phyloP scores from a whole-genome alignment of 225 moss, liverwort and hornwort genomes.

The Marchantia paleacea region DNA sequence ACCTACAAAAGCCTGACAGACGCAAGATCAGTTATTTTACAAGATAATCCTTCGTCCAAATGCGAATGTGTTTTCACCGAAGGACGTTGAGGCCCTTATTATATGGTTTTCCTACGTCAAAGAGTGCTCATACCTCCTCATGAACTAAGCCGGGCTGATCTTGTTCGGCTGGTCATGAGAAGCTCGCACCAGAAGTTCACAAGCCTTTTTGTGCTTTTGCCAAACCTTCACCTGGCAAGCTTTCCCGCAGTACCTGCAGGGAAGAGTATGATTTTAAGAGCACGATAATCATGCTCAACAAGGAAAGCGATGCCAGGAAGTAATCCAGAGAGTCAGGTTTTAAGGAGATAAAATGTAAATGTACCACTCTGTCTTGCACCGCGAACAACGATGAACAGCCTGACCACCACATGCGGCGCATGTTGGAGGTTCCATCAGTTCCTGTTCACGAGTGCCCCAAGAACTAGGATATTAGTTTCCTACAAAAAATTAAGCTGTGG shows the following conservation, averaged over 20 bases:
- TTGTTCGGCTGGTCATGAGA: neutral
- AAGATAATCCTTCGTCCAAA: no score
- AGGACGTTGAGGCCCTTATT: no score
- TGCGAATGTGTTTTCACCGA: no score
- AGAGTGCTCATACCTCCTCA: no score
- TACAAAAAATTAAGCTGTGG: no score
- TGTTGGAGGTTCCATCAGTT: conserved; percentile 67
- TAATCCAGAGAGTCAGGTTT: neutral
- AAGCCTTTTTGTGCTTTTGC: conserved; percentile 59
- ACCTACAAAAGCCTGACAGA: no score
- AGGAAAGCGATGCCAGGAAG: neutral
- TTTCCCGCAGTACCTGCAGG: conserved; percentile 64
- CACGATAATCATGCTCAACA: neutral
- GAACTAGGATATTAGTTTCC: no score
- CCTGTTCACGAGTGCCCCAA: conserved; percentile 27
- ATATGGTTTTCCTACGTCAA: no score
- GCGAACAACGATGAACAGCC: conserved; percentile 68
- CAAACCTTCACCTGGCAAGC: conserved; percentile 64
- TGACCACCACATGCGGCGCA: conserved; percentile 58
- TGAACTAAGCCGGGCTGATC: neutral
- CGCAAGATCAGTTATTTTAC: no score
- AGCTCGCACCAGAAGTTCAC: conserved; percentile 41
- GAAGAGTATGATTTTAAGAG: neutral
- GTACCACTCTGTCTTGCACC: conserved; percentile 75
- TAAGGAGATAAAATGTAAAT: neutral